These are phyloP conservation scores for Angophora floribunda DNA, from an alignment of 345 rosid species.

Conservation along the genomic window DNA sequence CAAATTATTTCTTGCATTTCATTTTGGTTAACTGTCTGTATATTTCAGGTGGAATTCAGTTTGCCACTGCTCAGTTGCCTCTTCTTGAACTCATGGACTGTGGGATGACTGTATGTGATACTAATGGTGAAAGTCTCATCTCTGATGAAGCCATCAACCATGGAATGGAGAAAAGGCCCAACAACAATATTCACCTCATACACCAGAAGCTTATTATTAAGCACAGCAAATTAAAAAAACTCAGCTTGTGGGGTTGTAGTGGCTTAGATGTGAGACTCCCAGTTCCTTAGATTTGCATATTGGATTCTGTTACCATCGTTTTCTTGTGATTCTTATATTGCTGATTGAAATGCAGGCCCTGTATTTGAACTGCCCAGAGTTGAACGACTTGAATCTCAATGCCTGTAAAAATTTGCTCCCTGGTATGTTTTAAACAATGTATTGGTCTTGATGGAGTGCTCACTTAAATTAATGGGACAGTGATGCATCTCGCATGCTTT, in stretches of 20 bases:
- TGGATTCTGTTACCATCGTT: background rate
- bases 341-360: slow-evolving; percentile 59
- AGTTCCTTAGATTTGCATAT: background rate
- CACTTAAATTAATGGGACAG: background rate
- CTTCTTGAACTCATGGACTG: slow-evolving; percentile 97
- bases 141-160: slow-evolving; percentile 19
- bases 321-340: slow-evolving; percentile 5
- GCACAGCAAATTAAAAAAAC: slow-evolving; percentile 64
- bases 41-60: slow-evolving; percentile 87
- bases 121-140: slow-evolving; percentile 23
- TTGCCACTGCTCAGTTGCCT: slow-evolving; percentile 93
- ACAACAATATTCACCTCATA: slow-evolving; percentile 40
- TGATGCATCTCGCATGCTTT: background rate
- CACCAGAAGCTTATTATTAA: slow-evolving; percentile 89
- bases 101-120: slow-evolving; percentile 88
- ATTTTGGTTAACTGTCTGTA: background rate
- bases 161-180: slow-evolving; percentile 33
- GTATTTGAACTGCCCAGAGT: slow-evolving; percentile 82
- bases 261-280: slow-evolving; percentile 77
- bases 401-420: slow-evolving; percentile 72
- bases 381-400: slow-evolving; percentile 75
- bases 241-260: slow-evolving; percentile 98
- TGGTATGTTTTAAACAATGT: slow-evolving; percentile 20
- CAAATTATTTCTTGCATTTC: background rate
- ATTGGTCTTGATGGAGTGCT: background rate